Base-by-base conservation (phyloP, 208 protist species). In the Wallacemonas sp. region DNA sequence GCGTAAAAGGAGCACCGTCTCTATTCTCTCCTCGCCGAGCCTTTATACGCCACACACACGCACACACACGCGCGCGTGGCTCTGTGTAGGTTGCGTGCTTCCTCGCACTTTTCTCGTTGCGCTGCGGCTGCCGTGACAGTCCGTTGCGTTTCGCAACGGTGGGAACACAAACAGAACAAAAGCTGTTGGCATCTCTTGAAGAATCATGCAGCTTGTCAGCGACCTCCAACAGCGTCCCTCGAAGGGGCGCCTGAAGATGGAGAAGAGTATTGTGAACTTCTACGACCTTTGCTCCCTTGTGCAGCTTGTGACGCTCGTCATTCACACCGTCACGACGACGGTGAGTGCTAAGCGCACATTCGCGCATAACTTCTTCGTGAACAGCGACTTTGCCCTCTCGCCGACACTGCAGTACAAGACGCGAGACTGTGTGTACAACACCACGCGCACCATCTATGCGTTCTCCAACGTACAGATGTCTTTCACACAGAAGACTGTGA, bases 201-300 rank as follows among this genome's bases (percentile, higher is more conserved):
- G 29, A 2, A 46, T 10, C 22, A 92, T 92, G 85, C 85, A 92
- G 54, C 59, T 92, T 13, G 85, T 92, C 13, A 92, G 85, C 54
- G 81, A 88, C 33, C 62, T 86, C n/a, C 81, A 88, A 44, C 81
- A 81, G 74, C 79, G 82, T 1, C 79, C 85, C 36, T 71, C 72
- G 27, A 89, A 87, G 71, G 81, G 78, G 2, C 78, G 85, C 19
- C 75, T 92, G 62, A 66, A 66, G 34, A 66, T 83, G 12, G 85
- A 92, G 69, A 87, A 85, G 68, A 50, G 13, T 17, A 84, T 92
- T 34, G 68, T 89, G 22, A 19, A 36, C 12, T 77, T 89, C 39
- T 79, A 83, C 68, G 73, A 86, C 59, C 44, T 87, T 12, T 88
- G 82, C 62, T 68, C 73, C 3, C 19, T 77, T 8, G 71, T 89